Evolutionary conservation across 164 flowering plant species (phyloP), one percentile per base, ranked within the genome.

Genomic region (Buxus sempervirens): DNA sequence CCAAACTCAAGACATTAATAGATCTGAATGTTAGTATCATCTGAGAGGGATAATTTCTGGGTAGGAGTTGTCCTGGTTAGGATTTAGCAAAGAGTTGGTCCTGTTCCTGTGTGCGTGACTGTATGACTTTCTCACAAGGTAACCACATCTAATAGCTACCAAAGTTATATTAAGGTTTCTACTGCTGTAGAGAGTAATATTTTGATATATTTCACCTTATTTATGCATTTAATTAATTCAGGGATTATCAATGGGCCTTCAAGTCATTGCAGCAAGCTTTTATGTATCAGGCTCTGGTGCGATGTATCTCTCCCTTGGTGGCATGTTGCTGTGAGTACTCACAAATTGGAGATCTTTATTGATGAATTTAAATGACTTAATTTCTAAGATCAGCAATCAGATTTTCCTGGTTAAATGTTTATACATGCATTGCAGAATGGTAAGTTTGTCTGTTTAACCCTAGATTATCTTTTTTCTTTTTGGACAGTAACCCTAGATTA

Each of bases 291-390:
- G 59, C 54, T 70, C 80, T 65, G 82, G 68, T 63, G 83, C 79
- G 6, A 48, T 87, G 66, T 90, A 77, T 78, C 60, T 95, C 53
- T 89, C 98, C 61, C 90, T 95, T 73, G 93, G 94, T 62, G 97
- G 99, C 70, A 92, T 87, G 88, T 80, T 92, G 24, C 41, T 89
- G 99, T 95, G 73, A 90, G 99, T 87, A 20, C 38, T 32, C 38
- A 32, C 38, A 32, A 32, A 3, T 32, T 32, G 38, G 12, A 41
- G 23, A 53, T 19, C 65, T 32, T 57, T 13, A 10, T n/a, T 24
- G 58, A 32, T 51, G 21, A 27, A 9, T 25, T 56, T 55, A 36
- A 28, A 27, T 57, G 62, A 42, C 13, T 38, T 61, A 13, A 38
- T 45, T 5, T 28, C 54, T 42, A 23, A 25, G 18, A 26, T 38